These are phyloP conservation scores for Rachicladosporium sp. DNA, from an alignment of 2,329 filamentous ascomycete species.

Conservation along the genomic window DNA sequence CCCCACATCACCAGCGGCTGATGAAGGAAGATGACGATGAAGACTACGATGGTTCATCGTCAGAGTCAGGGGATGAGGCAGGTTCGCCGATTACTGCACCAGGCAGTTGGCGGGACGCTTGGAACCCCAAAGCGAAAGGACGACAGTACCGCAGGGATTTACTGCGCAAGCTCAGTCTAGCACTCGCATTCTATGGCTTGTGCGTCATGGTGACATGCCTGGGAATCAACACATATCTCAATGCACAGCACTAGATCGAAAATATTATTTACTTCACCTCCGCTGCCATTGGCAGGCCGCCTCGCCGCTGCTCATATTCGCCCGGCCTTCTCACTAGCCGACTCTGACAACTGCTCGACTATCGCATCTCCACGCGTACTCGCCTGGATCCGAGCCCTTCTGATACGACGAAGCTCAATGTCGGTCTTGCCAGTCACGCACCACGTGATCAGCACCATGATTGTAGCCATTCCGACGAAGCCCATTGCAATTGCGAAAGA, in stretches of 20 bases:
- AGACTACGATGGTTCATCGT: conserved; percentile 44
- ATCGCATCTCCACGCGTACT: too few relatives aligned
- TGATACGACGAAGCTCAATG: not conserved
- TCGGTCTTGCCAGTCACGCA: not conserved
- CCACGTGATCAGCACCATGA: conserved; percentile 4
- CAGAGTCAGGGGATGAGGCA: conserved; percentile 35
- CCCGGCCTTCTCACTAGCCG: too few relatives aligned
- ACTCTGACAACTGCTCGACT: too few relatives aligned
- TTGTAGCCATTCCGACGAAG: conserved; percentile 2
- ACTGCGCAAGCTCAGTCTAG: conserved; percentile 61
- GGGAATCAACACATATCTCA: conserved; percentile 72
- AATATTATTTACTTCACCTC: too few relatives aligned
- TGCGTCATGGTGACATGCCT: conserved; percentile 85
- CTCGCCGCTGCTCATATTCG: conserved; percentile 4
- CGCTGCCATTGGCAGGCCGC: too few relatives aligned
- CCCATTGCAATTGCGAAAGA: conserved; percentile 40
- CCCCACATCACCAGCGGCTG: conserved; percentile 70
- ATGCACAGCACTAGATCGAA: conserved; percentile 44
- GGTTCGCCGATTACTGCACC: conserved; percentile 32
- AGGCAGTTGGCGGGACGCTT: conserved; percentile 41
- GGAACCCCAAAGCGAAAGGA: conserved; percentile 25
- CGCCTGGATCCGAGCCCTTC: too few relatives aligned
- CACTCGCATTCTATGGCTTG: conserved; percentile 68
- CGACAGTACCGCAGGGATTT: conserved; percentile 48
- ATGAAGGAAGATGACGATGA: conserved; percentile 85